A percentile compares a stretch with the other conserved stretches of the same genome.
These are phyloP conservation scores for Ustilago crameri DNA, from an alignment of 1,284 basidiomycete genomes.

Conservation along the genomic window DNA sequence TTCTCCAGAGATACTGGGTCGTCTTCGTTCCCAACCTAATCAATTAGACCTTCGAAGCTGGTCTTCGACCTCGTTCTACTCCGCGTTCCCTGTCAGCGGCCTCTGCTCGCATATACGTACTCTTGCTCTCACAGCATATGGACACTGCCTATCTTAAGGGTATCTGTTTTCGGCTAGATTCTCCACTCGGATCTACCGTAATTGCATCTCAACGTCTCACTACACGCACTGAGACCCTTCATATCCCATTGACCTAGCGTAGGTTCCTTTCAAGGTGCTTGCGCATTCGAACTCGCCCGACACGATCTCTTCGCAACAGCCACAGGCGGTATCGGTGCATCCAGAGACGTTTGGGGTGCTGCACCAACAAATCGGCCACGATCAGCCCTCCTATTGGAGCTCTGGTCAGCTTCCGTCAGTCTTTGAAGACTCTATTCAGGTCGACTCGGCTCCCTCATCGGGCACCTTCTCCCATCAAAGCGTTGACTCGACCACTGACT, in stretches of 20 bases:
- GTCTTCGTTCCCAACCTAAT: neutral
- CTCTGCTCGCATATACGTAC: conserved; percentile 2
- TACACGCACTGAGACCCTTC: neutral
- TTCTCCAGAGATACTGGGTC: neutral
- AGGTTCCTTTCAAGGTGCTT: conserved; percentile 22
- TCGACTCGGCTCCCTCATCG: conserved; percentile 20
- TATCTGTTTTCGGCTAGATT: neutral
- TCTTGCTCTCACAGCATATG: conserved; percentile 3
- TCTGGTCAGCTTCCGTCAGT: conserved; percentile 34
- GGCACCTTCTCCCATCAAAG: conserved; percentile 22
- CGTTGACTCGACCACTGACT: conserved; percentile 19
- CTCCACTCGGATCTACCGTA: neutral
- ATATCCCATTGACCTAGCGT: conserved; percentile 8
- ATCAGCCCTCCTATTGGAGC: conserved; percentile 9
- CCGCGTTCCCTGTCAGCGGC: neutral
- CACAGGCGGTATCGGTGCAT: conserved; percentile 30
- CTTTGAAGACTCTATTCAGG: conserved; percentile 25
- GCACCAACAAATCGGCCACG: conserved; percentile 5
- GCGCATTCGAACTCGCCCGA: conserved; percentile 27
- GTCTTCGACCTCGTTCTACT: conserved; percentile 20
- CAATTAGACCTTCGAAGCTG: conserved; percentile 17
- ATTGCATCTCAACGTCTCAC: neutral
- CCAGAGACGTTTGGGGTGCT: conserved; percentile 18
- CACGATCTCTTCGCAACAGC: conserved; percentile 41
- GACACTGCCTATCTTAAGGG: neutral